Base-by-base conservation (phyloP, 345 rosid species). In the Garcia nutans region DNA sequence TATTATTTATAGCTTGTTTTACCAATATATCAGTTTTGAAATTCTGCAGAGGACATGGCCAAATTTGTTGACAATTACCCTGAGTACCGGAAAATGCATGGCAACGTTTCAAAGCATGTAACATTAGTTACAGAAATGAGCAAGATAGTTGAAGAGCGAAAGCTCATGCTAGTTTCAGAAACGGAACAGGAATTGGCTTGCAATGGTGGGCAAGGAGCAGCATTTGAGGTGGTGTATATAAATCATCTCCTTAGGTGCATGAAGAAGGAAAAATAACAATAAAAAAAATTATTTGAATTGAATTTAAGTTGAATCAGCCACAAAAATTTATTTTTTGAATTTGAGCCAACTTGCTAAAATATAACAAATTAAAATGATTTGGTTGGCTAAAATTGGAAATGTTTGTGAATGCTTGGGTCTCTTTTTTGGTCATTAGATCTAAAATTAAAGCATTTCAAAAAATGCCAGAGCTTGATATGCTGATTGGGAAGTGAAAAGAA, bases 101-200 rank as follows among this genome's bases (percentile, higher is more conserved):
- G 99, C 65, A 96, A 93, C 81, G 98, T 96, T 45, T 96, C 98
- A 67, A 96, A 96, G 81, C 99, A 96, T 84, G 98, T 96, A 45
- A 88, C 97, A 16, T 82, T 96, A 87, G 99, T 93, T 58, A 96
- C 99, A 65, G 99, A 96, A 81, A 92, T 92, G 97, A 93, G 97
- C 91, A 92, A 88, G 87, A 84, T 93, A 57, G 99, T 96, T 80
- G 92, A 92, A 83, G 97, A 90, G 79, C 82, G 91, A 87, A 96
- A 89, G 81, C 97, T 96, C 78, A 96, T 96, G 97, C 26, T 83
- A 84, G 95, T 96, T 82, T 96, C 97, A 28, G 90, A 93, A 86
- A 92, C 87, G 78, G 99, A 93, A 74, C 99, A 96, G 83, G 99
- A 96, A 80, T 86, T 93, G 85, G 99, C 99, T 73, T 96, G 99